Evolutionary conservation across 148 eudicot genomes (phyloP), one percentile per base, ranked within the genome.

Genomic region (Beta vulgaris): DNA sequence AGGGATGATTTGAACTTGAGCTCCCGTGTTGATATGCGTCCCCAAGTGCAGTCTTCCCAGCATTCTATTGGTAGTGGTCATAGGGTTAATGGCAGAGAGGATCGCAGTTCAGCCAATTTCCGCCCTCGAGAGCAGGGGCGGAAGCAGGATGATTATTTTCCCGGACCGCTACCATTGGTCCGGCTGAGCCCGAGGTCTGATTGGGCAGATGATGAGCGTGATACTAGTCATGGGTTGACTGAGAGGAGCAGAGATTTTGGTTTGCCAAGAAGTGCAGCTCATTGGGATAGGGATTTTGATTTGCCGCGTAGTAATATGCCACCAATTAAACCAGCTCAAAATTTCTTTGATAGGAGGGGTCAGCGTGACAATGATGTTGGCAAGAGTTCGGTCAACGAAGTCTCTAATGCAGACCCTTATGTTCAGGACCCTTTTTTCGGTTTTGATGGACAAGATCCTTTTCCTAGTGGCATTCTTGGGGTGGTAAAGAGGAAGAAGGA

Each of bases 201-300:
- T 68, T 95, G 99, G 99, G 96, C 91, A 44, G 97, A 95, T 83
- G 99, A 95, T 83, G 99, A 95, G 89, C 93, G 99, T n/a, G 99
- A 95, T 76, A 92, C 97, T 0, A 85, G 99, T 74, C 88, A 84
- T 74, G 90, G 88, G 26, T 79, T 89, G 83, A 81, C 74, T 25
- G 91, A 85, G 57, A 78, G 85, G 59, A 80, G 77, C 62, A 90
- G 90, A 81, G 97, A 89, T 64, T 68, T 71, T 63, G 91, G 92
- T 19, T 75, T 62, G 80, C 72, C 90, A 18, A 92, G 83, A 79
- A 80, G 71, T 46, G 97, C 89, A 66, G 81, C 80, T 62, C 85
- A 86, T 80, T 95, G 96, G 99, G 92, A 95, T 64, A 87, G 87
- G 77, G 96, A 90, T 77, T 90, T 88, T 85, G 99, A 91, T 71